A percentile compares a stretch with the other conserved stretches of the same genome.
Evolutionary conservation across 202 grass and related monocot genomes (phyloP).

Genomic region (Panicum hallii): DNA sequence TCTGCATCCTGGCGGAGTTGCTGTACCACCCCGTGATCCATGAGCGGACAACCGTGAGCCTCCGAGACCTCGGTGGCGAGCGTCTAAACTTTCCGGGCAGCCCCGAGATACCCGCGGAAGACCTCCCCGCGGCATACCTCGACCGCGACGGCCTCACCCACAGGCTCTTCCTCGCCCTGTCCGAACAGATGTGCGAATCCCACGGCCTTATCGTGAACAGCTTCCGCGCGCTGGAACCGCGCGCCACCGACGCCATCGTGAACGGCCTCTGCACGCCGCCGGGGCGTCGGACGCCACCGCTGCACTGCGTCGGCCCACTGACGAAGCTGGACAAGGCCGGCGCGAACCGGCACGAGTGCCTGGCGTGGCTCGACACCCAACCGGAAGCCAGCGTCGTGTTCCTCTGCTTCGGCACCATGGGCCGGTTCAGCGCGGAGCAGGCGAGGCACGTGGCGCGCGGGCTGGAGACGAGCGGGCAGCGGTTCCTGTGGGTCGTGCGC

Average conservation of each 20-base stretch:
- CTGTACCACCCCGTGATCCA: slow-evolving; percentile 49
- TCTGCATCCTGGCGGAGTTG: slow-evolving; percentile 1
- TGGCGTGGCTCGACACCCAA: slow-evolving; percentile 51
- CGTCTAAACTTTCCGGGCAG: slow-evolving; percentile 41
- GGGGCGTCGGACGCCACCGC: background rate
- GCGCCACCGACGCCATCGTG: slow-evolving; percentile 10
- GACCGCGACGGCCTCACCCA: slow-evolving; percentile 44
- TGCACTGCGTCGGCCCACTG: slow-evolving; percentile 52
- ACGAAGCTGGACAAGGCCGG: background rate
- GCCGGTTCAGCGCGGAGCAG: slow-evolving; percentile 23
- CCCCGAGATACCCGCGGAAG: slow-evolving; percentile 43
- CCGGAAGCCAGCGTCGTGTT: slow-evolving; percentile 51
- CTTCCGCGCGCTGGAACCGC: slow-evolving; percentile 55
- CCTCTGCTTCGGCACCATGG: slow-evolving; percentile 57
- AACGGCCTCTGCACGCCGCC: slow-evolving; percentile 27
- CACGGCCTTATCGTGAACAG: slow-evolving; percentile 60
- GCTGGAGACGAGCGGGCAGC: slow-evolving; percentile 35
- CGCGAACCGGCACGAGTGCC: slow-evolving; percentile 31
- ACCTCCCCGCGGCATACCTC: background rate
- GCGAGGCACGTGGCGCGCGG: slow-evolving; percentile 21
- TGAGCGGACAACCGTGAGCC: slow-evolving; percentile 4
- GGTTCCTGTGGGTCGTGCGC: slow-evolving; percentile 53
- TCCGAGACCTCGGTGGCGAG: slow-evolving; percentile 37
- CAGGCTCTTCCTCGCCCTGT: background rate
- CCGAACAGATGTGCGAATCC: background rate